Conservation (phyloP, 2,329 filamentous ascomycete species). For the Stachybotrys echinatus region DNA sequence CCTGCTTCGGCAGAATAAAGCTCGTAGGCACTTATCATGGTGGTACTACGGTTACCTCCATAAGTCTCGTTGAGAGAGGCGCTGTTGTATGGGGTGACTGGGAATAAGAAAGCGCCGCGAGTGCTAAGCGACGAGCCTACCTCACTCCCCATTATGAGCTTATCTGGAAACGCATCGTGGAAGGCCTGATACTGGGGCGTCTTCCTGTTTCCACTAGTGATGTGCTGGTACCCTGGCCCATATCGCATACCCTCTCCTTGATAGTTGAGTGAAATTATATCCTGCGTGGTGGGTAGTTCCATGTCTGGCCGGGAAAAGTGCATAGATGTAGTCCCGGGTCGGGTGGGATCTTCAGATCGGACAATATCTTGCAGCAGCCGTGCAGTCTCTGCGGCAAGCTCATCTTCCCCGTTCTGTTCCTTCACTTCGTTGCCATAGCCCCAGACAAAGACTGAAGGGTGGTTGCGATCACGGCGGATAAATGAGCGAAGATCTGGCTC, state of each 20-base stretch:
- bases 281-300: conserved; percentile 33
- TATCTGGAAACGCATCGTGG: too few species aligned
- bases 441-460: conserved; percentile 47
- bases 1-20: conserved; percentile 42
- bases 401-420: conserved; percentile 33
- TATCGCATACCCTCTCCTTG: too few species aligned
- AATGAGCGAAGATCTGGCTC: conserved; percentile 47
- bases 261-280: conserved; percentile 49
- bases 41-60: conserved; percentile 29
- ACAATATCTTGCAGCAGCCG: conserved; percentile 34
- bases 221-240: too few species aligned
- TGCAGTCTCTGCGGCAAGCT: conserved; percentile 24
- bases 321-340: conserved; percentile 38
- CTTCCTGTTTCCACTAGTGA: too few species aligned
- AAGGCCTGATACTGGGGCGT: too few species aligned
- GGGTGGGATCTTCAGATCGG: conserved; percentile 40
- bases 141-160: too few species aligned
- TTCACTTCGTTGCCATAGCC: conserved; percentile 49
- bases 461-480: conserved; percentile 50
- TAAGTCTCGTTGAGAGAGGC: too few species aligned
- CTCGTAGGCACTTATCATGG: conserved; percentile 44
- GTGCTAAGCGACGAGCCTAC: too few species aligned
- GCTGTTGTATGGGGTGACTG: too few species aligned
- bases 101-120: too few species aligned
- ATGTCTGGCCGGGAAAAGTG: conserved; percentile 38